Evolutionary conservation across 768 basidiomycete genomes (phyloP).

Genomic region (Pleurotus tuoliensis): DNA sequence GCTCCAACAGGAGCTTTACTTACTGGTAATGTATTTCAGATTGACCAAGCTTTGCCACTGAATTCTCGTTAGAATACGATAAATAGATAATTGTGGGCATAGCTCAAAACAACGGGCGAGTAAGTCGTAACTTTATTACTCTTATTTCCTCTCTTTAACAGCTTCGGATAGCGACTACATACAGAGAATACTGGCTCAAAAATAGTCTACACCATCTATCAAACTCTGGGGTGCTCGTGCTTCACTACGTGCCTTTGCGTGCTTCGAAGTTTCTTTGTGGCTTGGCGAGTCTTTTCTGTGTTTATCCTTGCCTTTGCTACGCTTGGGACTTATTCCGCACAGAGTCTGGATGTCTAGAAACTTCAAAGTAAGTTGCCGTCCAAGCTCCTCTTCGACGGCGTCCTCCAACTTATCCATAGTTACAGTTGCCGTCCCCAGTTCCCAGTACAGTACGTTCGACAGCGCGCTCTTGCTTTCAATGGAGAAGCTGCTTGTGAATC

Average conservation of each 20-base stretch:
- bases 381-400: conserved; percentile 29
- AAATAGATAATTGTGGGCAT: too few relatives aligned
- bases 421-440: conserved; percentile 26
- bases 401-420: conserved; percentile 37
- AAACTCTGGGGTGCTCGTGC: conserved; percentile 12
- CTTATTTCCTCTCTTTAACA: too few relatives aligned
- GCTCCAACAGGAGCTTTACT: too few relatives aligned
- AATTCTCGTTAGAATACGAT: too few relatives aligned
- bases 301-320: not conserved
- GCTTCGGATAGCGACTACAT: too few relatives aligned
- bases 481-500: conserved; percentile 34
- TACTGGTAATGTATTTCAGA: too few relatives aligned
- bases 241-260: not conserved
- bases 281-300: not conserved
- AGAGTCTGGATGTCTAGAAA: conserved; percentile 20
- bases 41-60: too few relatives aligned
- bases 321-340: conserved; percentile 9
- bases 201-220: conserved; percentile 29
- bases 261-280: conserved; percentile 3
- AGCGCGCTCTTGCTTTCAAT: conserved; percentile 30
- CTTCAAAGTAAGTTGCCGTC: conserved; percentile 23
- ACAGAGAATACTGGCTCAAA: conserved; percentile 11
- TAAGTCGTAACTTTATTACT: not conserved
- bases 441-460: conserved; percentile 27
- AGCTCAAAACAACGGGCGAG: not conserved